Evolutionary conservation across 2,329 filamentous ascomycete species (phyloP).

Genomic region (Trichoderma atrobrunneum): DNA sequence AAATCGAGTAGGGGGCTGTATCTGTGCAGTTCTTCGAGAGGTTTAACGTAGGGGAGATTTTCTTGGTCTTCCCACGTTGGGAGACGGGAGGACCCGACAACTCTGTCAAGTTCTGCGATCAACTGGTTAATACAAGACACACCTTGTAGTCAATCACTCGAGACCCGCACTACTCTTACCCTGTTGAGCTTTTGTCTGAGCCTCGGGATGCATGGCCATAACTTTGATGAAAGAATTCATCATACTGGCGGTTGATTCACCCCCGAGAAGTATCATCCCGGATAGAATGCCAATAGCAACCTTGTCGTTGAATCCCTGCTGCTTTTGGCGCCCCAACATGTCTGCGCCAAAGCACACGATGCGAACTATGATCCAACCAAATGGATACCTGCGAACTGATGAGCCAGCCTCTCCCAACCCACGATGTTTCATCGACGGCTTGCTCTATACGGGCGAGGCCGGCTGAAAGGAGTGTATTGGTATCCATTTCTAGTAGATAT

Average conservation of each 20-base stretch:
- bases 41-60: not conserved
- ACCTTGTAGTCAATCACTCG: not conserved
- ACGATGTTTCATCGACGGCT: not conserved
- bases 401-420: not conserved
- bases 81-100: not conserved
- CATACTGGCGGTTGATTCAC: not conserved
- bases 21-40: not conserved
- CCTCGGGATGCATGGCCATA: not conserved
- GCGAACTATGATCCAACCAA: not conserved
- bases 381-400: not conserved
- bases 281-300: not conserved
- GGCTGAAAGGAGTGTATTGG: not conserved
- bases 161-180: fast-evolving
- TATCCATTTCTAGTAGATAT: fast-evolving
- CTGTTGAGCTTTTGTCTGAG: not conserved
- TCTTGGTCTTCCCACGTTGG: not conserved
- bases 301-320: not conserved
- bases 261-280: not conserved
- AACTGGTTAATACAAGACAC: not conserved
- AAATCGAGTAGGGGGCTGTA: not conserved
- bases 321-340: not conserved
- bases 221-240: not conserved
- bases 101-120: not conserved
- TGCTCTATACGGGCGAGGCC: not conserved
- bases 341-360: not conserved